Evolutionary conservation across 192 early-diverging fungal genomes (phyloP).

Genomic region (Mortierella hygrophila): DNA sequence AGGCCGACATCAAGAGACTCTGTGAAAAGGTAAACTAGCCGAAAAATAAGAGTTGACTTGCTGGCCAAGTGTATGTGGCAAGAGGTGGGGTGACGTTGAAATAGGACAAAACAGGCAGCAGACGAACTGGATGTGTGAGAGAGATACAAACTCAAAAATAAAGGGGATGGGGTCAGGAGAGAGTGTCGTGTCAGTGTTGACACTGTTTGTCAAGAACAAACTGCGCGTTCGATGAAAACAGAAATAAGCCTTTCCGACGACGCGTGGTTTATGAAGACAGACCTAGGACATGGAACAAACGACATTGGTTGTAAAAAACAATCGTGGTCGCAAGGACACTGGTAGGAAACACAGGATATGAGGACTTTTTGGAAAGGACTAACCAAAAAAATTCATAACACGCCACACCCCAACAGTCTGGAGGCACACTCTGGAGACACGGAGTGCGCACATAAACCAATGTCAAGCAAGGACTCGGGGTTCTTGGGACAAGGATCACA

Average conservation of each 20-base stretch:
- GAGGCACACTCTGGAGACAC: background rate
- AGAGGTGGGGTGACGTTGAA: background rate
- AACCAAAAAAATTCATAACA: background rate
- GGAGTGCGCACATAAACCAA: background rate
- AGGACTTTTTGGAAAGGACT: background rate
- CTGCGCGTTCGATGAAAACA: background rate
- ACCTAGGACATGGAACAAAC: no score
- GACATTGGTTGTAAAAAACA: no score
- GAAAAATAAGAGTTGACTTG: background rate
- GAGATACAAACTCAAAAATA: background rate
- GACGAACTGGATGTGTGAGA: background rate
- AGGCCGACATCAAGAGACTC: slow-evolving; percentile 94
- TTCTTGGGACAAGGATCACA: background rate
- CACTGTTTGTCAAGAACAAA: background rate
- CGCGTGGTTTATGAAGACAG: background rate
- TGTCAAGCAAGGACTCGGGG: slow-evolving; percentile 5
- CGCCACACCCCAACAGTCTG: background rate
- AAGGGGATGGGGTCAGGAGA: background rate
- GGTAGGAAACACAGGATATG: no score
- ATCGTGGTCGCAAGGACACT: no score
- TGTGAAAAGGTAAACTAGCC: slow-evolving; percentile 90
- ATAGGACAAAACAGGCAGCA: background rate
- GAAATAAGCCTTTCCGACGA: background rate
- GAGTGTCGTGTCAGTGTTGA: background rate
- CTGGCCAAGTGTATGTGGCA: background rate